Conservation (phyloP, 148 eudicot species). For the Oxyria digyna region DNA sequence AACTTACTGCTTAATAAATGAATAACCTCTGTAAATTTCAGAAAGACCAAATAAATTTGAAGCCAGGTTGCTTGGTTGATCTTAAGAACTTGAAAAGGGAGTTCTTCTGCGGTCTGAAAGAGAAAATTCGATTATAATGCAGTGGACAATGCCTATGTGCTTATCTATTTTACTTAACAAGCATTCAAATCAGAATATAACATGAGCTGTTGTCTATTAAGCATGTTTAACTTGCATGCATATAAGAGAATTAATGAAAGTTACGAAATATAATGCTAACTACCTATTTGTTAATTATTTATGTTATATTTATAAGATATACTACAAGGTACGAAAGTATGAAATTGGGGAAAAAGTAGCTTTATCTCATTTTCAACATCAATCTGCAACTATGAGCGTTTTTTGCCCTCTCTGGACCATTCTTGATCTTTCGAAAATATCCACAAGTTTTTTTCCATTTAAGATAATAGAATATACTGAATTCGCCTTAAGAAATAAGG, state of each 20-base stretch:
- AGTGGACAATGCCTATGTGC: background rate
- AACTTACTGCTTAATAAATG: background rate
- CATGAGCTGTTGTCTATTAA: too few species aligned
- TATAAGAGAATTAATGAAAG: background rate
- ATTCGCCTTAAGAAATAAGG: background rate
- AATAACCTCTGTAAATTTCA: background rate
- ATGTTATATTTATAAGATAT: background rate
- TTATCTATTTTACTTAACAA: background rate
- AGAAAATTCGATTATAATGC: background rate
- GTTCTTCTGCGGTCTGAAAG: background rate
- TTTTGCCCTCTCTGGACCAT: background rate
- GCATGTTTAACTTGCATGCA: background rate
- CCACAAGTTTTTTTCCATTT: background rate
- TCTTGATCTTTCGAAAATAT: background rate
- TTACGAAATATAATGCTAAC: too few species aligned
- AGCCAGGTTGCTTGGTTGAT: background rate
- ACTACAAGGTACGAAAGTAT: background rate
- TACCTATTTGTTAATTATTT: background rate
- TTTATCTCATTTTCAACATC: conserved; percentile 68
- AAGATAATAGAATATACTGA: background rate
- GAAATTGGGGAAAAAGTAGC: background rate
- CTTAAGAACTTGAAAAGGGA: background rate
- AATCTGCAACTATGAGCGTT: conserved; percentile 32
- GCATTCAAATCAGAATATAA: too few species aligned
- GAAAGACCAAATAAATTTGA: background rate